Percentiles rank a stretch among this genome's conserved stretches.
phyloP scores from a whole-genome alignment of 495 filamentous ascomycete genomes.

The Talaromyces ruber region DNA sequence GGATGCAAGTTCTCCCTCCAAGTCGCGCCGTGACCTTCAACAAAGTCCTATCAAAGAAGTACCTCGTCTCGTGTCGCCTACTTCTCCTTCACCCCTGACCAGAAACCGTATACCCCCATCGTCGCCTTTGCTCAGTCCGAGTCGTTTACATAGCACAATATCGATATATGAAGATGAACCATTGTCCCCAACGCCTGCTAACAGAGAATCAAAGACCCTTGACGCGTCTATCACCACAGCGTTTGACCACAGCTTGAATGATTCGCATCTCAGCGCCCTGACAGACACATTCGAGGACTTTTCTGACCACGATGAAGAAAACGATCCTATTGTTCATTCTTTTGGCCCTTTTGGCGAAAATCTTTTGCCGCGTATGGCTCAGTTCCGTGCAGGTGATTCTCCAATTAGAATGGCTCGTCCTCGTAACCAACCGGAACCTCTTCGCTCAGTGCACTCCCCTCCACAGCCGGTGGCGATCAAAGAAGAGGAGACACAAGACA shows the following conservation, averaged over 20 bases:
- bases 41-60: slow-evolving; percentile 61
- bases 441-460: slow-evolving; percentile 29
- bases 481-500: slow-evolving; percentile 4
- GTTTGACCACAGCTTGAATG: slow-evolving; percentile 17
- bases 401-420: slow-evolving; percentile 36
- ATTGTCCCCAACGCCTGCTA: slow-evolving; percentile 24
- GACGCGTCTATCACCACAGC: slow-evolving; percentile 13
- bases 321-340: slow-evolving; percentile 82
- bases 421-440: slow-evolving; percentile 24
- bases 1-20: slow-evolving; percentile 46
- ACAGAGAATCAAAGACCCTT: slow-evolving; percentile 20
- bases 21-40: slow-evolving; percentile 22
- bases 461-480: slow-evolving; percentile 18
- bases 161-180: slow-evolving; percentile 54
- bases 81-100: slow-evolving; percentile 62
- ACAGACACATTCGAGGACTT: slow-evolving; percentile 46
- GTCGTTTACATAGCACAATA: slow-evolving; percentile 37
- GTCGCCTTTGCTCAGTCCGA: slow-evolving; percentile 31
- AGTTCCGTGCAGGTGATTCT: slow-evolving; percentile 52
- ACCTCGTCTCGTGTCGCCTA: slow-evolving; percentile 55
- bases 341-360: slow-evolving; percentile 85
- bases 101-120: slow-evolving; percentile 34
- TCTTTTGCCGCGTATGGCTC: slow-evolving; percentile 67
- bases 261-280: slow-evolving; percentile 45
- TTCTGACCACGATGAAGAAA: slow-evolving; percentile 82